phyloP scores from a whole-genome alignment of 164 flowering plant genomes.

The Warburgia ugandensis region DNA sequence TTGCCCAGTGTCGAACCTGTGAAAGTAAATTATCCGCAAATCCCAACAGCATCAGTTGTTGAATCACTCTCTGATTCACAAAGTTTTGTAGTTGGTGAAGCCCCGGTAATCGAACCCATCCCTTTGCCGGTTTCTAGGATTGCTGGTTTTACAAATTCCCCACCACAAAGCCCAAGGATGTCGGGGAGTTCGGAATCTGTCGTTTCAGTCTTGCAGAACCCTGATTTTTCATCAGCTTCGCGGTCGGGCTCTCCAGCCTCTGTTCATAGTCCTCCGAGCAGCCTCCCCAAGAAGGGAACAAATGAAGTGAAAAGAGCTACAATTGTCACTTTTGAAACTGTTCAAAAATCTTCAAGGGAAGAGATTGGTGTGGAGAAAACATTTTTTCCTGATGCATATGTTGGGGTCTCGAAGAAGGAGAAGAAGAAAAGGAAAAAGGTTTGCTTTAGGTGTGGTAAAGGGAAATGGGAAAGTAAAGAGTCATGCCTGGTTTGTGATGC shows the following conservation, averaged over 20 bases:
- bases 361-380: conserved; percentile 33
- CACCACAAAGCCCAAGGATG: conserved; percentile 51
- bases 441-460: conserved; percentile 76
- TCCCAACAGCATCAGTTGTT: conserved; percentile 46
- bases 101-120: conserved; percentile 66
- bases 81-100: conserved; percentile 15
- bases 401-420: conserved; percentile 45
- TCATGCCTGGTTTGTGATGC: conserved; percentile 83
- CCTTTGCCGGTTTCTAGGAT: conserved; percentile 55
- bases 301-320: conserved; percentile 55
- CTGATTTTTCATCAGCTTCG: conserved; percentile 60
- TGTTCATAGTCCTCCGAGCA: conserved; percentile 25
- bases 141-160: conserved; percentile 42
- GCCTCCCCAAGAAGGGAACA: conserved; percentile 20
- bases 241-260: conserved; percentile 64
- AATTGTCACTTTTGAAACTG: conserved; percentile 68
- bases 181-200: conserved; percentile 74
- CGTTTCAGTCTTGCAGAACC: conserved; percentile 75
- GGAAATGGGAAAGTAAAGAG: conserved; percentile 90
- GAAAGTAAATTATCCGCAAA: conserved; percentile 24
- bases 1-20: conserved; percentile 74
- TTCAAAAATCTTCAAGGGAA: conserved; percentile 46
- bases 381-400: conserved; percentile 39
- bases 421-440: conserved; percentile 47
- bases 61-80: conserved; percentile 39